A percentile compares a stretch with the other conserved stretches of the same genome.
These are phyloP conservation scores for Solanum dulcamara DNA, from an alignment of 257 asterid species.

Conservation along the genomic window DNA sequence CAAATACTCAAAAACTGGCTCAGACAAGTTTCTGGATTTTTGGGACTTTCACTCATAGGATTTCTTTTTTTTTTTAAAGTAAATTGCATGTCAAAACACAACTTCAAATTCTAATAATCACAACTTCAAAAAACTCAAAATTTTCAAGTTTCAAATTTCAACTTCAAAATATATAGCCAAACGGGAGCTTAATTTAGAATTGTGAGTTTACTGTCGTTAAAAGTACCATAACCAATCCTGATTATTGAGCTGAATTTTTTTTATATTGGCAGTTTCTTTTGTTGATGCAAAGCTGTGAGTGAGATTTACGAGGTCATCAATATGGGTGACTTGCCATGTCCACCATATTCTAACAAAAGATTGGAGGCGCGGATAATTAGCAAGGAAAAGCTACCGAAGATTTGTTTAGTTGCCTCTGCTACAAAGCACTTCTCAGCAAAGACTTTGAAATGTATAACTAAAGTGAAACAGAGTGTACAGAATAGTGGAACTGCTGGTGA, in stretches of 20 bases:
- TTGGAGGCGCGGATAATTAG: conserved; percentile 8
- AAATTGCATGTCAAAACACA: background rate
- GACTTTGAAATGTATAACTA: conserved; percentile 16
- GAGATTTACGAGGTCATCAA: background rate
- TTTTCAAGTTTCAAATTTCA: background rate
- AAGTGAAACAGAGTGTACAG: conserved; percentile 9
- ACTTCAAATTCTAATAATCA: no score
- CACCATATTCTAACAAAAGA: conserved; percentile 2
- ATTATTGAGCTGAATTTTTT: background rate
- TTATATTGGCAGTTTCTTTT: background rate
- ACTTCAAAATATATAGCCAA: background rate
- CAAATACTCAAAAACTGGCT: no score
- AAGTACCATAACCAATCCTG: background rate
- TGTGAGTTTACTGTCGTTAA: background rate
- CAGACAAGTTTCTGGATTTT: no score
- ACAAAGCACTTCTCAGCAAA: conserved; percentile 20
- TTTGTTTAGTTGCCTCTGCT: conserved; percentile 14
- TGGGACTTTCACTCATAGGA: background rate
- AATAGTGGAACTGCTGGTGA: conserved; percentile 17
- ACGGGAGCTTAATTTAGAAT: background rate
- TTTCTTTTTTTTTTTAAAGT: background rate
- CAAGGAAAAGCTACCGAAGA: conserved; percentile 8
- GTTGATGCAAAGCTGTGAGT: background rate
- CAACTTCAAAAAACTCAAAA: background rate
- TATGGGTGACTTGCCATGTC: conserved; percentile 9